Evolutionary conservation across 768 basidiomycete genomes (phyloP).

Genomic region (Ramaria rubella): DNA sequence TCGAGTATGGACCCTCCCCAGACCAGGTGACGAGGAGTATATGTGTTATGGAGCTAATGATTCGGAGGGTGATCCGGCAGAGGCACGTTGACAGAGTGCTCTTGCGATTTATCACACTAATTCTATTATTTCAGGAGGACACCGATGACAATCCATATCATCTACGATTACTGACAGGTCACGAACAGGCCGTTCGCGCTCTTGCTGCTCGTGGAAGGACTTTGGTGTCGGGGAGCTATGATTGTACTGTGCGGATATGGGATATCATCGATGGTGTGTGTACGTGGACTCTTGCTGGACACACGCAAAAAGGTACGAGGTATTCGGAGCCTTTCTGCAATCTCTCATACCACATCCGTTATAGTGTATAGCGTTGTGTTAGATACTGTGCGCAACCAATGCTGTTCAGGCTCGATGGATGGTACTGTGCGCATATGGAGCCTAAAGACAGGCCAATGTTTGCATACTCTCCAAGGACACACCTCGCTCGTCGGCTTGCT

Average conservation of each 20-base stretch:
- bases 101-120: conserved; percentile 1
- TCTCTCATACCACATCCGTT: background rate
- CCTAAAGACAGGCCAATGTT: conserved; percentile 70
- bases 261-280: conserved; percentile 80
- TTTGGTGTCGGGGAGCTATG: conserved; percentile 93
- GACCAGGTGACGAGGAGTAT: conserved; percentile 70
- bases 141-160: conserved; percentile 83
- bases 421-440: conserved; percentile 96
- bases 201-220: conserved; percentile 87
- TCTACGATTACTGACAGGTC: conserved; percentile 74
- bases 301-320: conserved; percentile 80
- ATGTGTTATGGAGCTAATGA: conserved; percentile 58
- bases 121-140: conserved; percentile 44
- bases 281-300: conserved; percentile 75
- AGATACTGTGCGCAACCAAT: conserved; percentile 78
- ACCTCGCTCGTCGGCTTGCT: conserved; percentile 92
- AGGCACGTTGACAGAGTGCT: conserved; percentile 29
- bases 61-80: conserved; percentile 39
- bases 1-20: conserved; percentile 61
- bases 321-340: background rate
- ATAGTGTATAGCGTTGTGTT: conserved; percentile 93
- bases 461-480: conserved; percentile 81
- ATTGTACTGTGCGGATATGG: conserved; percentile 93
- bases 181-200: conserved; percentile 87
- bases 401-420: conserved; percentile 97